These are phyloP conservation scores for Pythium phragmitis DNA, from an alignment of 352 stramenopile genomes.

Conservation along the genomic window DNA sequence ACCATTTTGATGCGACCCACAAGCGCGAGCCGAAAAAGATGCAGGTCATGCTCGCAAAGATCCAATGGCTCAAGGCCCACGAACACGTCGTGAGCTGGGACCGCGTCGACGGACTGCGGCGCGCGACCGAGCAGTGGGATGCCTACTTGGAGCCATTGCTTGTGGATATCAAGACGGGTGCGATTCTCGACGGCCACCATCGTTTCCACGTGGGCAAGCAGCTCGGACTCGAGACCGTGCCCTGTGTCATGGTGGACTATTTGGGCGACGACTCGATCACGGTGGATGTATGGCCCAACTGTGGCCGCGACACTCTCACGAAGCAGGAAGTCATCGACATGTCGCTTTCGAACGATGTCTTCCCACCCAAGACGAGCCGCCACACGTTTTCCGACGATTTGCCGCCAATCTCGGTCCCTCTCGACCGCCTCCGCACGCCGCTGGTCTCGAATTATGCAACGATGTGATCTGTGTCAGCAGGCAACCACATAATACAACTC, in stretches of 20 bases:
- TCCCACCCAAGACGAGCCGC: constrained; percentile 85
- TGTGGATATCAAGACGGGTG: constrained; percentile 64
- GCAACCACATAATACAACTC: not conserved
- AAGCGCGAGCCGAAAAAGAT: constrained; percentile 69
- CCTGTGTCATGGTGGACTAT: constrained; percentile 82
- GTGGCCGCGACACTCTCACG: constrained; percentile 74
- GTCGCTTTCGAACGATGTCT: constrained; percentile 79
- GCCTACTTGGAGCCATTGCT: constrained; percentile 85
- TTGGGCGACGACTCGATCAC: constrained; percentile 81
- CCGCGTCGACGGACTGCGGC: constrained; percentile 76
- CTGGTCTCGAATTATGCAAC: constrained; percentile 37
- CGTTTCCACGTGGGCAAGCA: constrained; percentile 79
- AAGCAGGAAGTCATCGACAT: constrained; percentile 85
- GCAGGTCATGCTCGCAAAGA: constrained; percentile 49
- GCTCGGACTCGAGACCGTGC: constrained; percentile 63
- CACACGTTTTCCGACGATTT: constrained; percentile 85
- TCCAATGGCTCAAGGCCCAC: constrained; percentile 80
- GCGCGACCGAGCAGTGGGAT: constrained; percentile 72
- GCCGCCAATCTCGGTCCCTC: constrained; percentile 76
- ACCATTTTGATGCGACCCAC: constrained; percentile 71
- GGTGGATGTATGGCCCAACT: constrained; percentile 86
- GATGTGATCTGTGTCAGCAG: constrained; percentile 23
- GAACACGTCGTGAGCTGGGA: constrained; percentile 87
- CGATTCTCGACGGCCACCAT: constrained; percentile 85
- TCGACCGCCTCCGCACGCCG: constrained; percentile 53